Evolutionary conservation across 495 filamentous ascomycete species (phyloP), one percentile per base, ranked within the genome.

Genomic region (Hypoxylon fuscum): DNA sequence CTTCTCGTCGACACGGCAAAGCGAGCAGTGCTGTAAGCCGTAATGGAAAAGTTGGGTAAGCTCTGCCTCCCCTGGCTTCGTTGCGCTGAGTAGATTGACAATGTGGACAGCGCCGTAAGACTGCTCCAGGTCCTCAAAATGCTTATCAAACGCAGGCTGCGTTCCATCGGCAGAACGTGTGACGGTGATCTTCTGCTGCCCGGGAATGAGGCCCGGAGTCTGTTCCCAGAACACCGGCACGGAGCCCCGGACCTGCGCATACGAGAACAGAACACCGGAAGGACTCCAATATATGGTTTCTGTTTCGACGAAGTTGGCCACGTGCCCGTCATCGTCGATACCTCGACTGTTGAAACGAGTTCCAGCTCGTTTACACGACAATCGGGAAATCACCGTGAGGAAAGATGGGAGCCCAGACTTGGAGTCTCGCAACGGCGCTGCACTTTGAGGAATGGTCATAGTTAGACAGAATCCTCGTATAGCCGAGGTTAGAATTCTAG

Each of bases 221-320:
- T 98, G 96, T 73, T 98, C 95, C 95, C 95, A 98, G 72, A 98
- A 98, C 5, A 98, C 82, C 0, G 95, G 95, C 15, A 98, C 90
- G 4, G 92, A 96, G 38, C 95, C 95, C 56, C 95, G 82, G 31
- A 95, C 84, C 72, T 98, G 95, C 15, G 87, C 92, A 72, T 98
- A 98, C 7, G 96, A 98, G 70, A 98, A 98, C 31, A 89, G 87
- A 22, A 96, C 77, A 5, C 83, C 83, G 6, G 87, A 82, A 0
- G 87, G 88, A 53, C 86, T 88, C 89, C 90, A 96, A 66, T 82
- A 91, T 55, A 82, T 81, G 1, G 84, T 87, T 69, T 88, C 85
- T 5, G 84, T 86, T 65, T 88, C 85, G 17, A 87, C 85, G 64
- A 84, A 97, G 71, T 98, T 98, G 31, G 96, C 93, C 14, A 97